A percentile compares a stretch with the other conserved stretches of the same genome.
These are phyloP conservation scores for Trichosanthes truncata DNA, from an alignment of 306 rosid genomes.

Conservation along the genomic window DNA sequence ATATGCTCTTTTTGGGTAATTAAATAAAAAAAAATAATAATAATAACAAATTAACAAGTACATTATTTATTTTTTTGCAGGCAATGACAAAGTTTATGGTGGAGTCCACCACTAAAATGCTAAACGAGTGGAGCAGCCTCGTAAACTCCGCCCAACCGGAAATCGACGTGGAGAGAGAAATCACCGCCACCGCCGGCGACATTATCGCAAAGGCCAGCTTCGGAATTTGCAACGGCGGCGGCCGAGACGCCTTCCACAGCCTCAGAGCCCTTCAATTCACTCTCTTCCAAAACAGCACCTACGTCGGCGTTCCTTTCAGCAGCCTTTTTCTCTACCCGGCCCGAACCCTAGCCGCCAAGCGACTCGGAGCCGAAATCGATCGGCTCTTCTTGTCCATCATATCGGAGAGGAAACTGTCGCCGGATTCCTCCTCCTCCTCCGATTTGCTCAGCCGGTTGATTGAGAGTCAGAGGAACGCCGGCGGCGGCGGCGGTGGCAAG, in stretches of 20 bases:
- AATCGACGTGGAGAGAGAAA: slow-evolving; percentile 52
- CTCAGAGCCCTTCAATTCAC: slow-evolving; percentile 47
- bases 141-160: slow-evolving; percentile 34
- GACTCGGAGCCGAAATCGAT: slow-evolving; percentile 65
- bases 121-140: slow-evolving; percentile 45
- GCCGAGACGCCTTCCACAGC: slow-evolving; percentile 36
- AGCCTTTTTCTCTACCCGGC: slow-evolving; percentile 29
- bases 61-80: slow-evolving; percentile 14
- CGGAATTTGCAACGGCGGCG: slow-evolving; percentile 40
- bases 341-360: slow-evolving; percentile 45
- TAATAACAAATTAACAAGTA: no score
- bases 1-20: background rate
- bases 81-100: slow-evolving; percentile 52
- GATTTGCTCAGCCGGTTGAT: slow-evolving; percentile 58
- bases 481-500: slow-evolving; percentile 6
- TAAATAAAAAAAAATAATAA: no score
- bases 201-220: slow-evolving; percentile 77
- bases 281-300: slow-evolving; percentile 52
- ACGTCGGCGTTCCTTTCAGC: slow-evolving; percentile 73
- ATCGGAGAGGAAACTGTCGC: slow-evolving; percentile 16
- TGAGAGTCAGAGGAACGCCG: slow-evolving; percentile 18
- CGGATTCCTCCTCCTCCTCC: background rate
- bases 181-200: slow-evolving; percentile 52
- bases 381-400: slow-evolving; percentile 28
- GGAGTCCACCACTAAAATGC: slow-evolving; percentile 53